These are phyloP conservation scores for Prototheca wickerhamii DNA, from an alignment of 163 green algal species.

Conservation along the genomic window DNA sequence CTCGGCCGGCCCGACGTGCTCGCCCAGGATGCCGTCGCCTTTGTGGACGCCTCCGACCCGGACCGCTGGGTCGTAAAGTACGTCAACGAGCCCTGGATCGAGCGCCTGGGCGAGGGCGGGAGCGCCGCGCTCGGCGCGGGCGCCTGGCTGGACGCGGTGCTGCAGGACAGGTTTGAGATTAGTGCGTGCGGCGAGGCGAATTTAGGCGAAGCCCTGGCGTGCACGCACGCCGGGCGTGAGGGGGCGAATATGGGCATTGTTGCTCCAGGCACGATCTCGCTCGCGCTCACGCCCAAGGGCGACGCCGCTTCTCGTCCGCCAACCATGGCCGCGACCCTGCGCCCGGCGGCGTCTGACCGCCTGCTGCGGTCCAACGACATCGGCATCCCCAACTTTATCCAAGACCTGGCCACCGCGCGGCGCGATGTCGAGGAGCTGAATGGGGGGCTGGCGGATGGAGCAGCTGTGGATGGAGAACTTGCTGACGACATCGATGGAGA, in stretches of 20 bases:
- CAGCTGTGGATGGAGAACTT: too few species aligned
- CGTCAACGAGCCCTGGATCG: slow-evolving; percentile 28
- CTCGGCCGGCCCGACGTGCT: not conserved
- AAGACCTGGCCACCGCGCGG: not conserved
- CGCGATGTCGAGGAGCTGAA: not conserved
- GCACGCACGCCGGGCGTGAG: too few species aligned
- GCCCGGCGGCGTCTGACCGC: not conserved
- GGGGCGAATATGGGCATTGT: too few species aligned
- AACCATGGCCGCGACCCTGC: not conserved
- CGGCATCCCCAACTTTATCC: slow-evolving; percentile 10
- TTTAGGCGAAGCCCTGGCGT: not conserved
- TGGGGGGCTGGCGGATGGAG: too few species aligned
- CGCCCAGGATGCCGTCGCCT: slow-evolving; percentile 30
- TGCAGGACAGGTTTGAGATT: slow-evolving; percentile 1
- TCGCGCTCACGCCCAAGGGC: too few species aligned
- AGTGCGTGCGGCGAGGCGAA: not conserved
- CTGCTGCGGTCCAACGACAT: not conserved
- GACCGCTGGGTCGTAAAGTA: slow-evolving; percentile 36
- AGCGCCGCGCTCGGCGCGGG: not conserved
- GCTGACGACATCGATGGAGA: too few species aligned
- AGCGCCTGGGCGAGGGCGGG: not conserved
- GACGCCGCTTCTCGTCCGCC: not conserved
- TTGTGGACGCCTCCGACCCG: slow-evolving; percentile 30
- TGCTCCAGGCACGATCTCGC: too few species aligned
- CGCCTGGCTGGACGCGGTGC: not conserved